Base-by-base conservation (phyloP, 306 rosid genomes). In the Sesbania bispinosa region DNA sequence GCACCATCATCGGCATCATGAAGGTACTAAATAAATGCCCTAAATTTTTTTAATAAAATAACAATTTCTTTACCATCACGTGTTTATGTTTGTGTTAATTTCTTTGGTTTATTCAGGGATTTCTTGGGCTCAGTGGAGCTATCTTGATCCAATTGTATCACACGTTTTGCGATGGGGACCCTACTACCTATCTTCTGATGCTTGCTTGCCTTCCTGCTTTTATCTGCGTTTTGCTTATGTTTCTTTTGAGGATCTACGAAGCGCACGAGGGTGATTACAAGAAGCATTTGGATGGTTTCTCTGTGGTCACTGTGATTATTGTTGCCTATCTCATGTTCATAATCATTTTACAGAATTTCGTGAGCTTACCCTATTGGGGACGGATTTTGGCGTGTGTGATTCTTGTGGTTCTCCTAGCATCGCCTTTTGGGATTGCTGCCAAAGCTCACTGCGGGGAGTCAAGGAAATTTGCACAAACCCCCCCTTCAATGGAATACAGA, bases 81-180 rank as follows among this genome's bases (percentile, higher is more conserved):
- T 8, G 1, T 60, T 11, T 20, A 18, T 26, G 10, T 58, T 10
- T 16, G 16, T 55, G 13, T 32, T 69, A 20, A 26, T 58, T 55
- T 72, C 8, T 65, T 24, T 88, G 16, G n/a, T n/a, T n/a, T n/a
- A n/a, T 52, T 4, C 87, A 93, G 98, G 97, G 97, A 4, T 93
- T 87, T 82, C 77, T 90, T 46, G 98, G 98, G 63, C 84, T 93
- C 7, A 90, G 98, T 77, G 97, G 97, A 69, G 98, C 98, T 58
- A 85, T 90, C 60, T 66, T 93, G 51, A 85, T 93, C 21, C 96
- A 86, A 67, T 54, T 90, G 24, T 88, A 93, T 35, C 84, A 82
- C 21, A 83, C 88, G 11, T 24, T 78, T 55, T 87, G 79, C 61
- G 71, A 80, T 35, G 90, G 87, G 10, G 79, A 90, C 11, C 96